Evolutionary conservation across 2,329 filamentous ascomycete genomes (phyloP), one percentile per base, ranked within the genome.

Genomic region (Penicillium hesseltinei): DNA sequence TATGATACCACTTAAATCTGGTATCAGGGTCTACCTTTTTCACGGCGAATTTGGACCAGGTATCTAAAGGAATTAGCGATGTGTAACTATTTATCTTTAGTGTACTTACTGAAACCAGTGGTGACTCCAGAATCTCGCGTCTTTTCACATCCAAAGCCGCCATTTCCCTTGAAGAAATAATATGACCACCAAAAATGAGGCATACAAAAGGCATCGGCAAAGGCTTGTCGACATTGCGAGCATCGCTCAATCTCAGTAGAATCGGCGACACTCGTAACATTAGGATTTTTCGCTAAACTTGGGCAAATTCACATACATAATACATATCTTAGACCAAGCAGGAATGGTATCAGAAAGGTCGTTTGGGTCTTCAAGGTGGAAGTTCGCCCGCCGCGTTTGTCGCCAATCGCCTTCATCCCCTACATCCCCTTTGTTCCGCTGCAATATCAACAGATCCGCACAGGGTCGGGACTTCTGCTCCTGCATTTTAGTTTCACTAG

Each of bases 171-270:
- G 21, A 17, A 17, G 5, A 50, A 49, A 46, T 45, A 33, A 25
- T 44, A 44, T 29, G 33, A 58, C 56, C 56, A 58, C 56, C 56
- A 58, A 36, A 55, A 58, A 19, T 40, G 31, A 49, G 56, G 56
- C 56, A 58, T 58, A n/a, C 13, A 40, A 21, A 58, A 45, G 3
- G 31, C 27, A 44, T 58, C 31, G 9, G 9, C 10, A 21, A 58
- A 44, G 10, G 56, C 42, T n/a, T 55, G 25, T 23, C 38, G 56
- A 31, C 56, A 58, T 40, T 40, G 31, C 8, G 43, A 21, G 33
- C 56, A 58, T 29, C 23, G 27, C 27, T 45, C 36, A 19, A 55
- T 51, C 17, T 43, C 40, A n/a, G 5, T 17, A 10, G 48, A 51
- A 15, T 56, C 6, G 25, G 47, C 47, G 19, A 56, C 47, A 4